phyloP scores from a whole-genome alignment of 805 yeast species.

The Tetrapisispora pingtungensis region DNA sequence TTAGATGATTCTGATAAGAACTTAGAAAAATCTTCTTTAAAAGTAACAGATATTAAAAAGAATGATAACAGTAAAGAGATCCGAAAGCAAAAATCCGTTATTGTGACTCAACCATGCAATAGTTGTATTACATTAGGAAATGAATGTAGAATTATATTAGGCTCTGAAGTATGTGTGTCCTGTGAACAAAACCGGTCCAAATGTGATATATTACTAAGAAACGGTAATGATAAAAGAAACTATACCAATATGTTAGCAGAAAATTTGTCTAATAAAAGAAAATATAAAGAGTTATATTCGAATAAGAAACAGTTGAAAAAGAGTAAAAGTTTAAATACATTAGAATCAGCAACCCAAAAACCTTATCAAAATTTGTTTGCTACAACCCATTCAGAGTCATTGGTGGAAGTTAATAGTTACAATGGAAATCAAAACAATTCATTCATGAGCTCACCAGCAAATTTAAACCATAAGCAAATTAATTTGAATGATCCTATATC shows the following conservation, averaged over 20 bases:
- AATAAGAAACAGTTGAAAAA: background rate
- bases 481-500: background rate
- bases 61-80: background rate
- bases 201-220: constrained; percentile 55
- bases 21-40: background rate
- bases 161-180: constrained; percentile 54
- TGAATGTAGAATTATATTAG: constrained; percentile 63
- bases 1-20: constrained; percentile 10
- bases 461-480: too few relatives aligned
- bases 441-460: background rate
- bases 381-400: background rate
- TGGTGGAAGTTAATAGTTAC: background rate
- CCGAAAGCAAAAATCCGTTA: background rate
- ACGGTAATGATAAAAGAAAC: constrained; percentile 16
- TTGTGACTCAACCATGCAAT: constrained; percentile 53
- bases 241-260: background rate
- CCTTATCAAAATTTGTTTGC: background rate
- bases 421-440: background rate
- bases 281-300: background rate
- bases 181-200: constrained; percentile 61
- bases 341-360: background rate
- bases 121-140: constrained; percentile 74
- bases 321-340: background rate
- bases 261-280: background rate
- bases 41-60: background rate